These are phyloP conservation scores for Colletotrichum graminicola DNA, from an alignment of 2,329 filamentous ascomycete genomes.

Conservation along the genomic window DNA sequence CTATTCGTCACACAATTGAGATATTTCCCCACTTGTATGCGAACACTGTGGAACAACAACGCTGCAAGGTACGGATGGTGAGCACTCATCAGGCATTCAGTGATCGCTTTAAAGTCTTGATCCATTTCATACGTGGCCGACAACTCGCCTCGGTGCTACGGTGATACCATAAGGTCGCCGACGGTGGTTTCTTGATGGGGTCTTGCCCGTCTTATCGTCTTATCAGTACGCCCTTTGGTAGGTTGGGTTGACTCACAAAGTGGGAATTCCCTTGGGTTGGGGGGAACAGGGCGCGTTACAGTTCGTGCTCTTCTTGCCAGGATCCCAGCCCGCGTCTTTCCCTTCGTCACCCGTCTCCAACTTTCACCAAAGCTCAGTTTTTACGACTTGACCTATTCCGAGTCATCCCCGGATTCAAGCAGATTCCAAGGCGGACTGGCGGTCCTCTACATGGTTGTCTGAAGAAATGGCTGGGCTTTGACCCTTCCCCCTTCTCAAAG, in stretches of 20 bases:
- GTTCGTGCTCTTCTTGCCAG: constrained; percentile 9
- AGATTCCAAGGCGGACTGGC: background rate
- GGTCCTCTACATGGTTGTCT: constrained; percentile 27
- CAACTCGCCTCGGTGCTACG: constrained; percentile 38
- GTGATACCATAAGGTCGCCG: constrained; percentile 38
- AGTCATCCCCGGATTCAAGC: background rate
- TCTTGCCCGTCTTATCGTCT: constrained; percentile 32
- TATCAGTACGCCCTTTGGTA: constrained; percentile 37
- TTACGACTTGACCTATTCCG: background rate
- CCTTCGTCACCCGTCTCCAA: constrained; percentile 14
- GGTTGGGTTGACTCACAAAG: constrained; percentile 38
- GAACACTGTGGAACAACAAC: background rate
- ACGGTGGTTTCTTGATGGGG: constrained; percentile 27
- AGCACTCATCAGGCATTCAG: background rate
- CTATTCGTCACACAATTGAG: constrained; percentile 3
- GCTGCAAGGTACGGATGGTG: background rate
- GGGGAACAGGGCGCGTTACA: constrained; percentile 21
- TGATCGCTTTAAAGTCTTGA: background rate
- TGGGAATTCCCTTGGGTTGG: constrained; percentile 23
- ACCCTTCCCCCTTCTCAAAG: constrained; percentile 25
- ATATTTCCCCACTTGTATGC: background rate
- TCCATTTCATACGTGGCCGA: constrained; percentile 18
- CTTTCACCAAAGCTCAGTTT: constrained; percentile 4
- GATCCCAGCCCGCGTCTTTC: constrained; percentile 5
- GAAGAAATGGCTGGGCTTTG: constrained; percentile 39